These are phyloP conservation scores for Saprolegnia diclina DNA, from an alignment of 352 stramenopile species.

Conservation along the genomic window DNA sequence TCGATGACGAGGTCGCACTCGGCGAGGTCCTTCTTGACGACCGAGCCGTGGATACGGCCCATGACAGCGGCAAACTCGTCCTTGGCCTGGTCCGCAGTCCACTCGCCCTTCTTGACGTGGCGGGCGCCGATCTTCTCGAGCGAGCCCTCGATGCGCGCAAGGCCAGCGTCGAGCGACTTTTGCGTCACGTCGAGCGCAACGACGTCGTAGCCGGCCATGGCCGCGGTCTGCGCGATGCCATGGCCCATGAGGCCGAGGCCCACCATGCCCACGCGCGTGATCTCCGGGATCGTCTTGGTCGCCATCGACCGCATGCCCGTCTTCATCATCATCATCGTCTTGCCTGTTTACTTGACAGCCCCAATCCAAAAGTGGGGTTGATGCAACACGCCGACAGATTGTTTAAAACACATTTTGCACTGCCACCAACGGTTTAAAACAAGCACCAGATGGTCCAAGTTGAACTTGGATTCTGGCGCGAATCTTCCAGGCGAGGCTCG, in stretches of 20 bases:
- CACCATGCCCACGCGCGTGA: constrained; percentile 90
- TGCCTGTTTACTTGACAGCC: constrained; percentile 1
- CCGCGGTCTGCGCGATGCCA: constrained; percentile 93
- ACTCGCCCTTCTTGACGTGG: constrained; percentile 84
- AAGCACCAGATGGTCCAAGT: neutral
- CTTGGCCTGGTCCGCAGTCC: constrained; percentile 75
- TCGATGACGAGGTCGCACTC: constrained; percentile 96
- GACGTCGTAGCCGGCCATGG: constrained; percentile 77
- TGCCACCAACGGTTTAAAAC: neutral
- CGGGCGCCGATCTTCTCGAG: constrained; percentile 84
- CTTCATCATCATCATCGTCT: neutral
- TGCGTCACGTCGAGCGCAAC: constrained; percentile 75
- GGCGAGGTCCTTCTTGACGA: constrained; percentile 72
- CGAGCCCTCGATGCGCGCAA: constrained; percentile 90
- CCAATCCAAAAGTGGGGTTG: constrained; percentile 11
- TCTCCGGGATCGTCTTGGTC: constrained; percentile 39
- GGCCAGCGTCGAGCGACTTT: constrained; percentile 66
- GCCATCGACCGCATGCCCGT: constrained; percentile 21
- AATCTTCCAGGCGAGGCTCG: neutral
- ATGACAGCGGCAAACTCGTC: constrained; percentile 55
- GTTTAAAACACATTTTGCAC: too few species aligned
- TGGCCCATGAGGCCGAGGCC: constrained; percentile 97
- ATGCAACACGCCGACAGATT: neutral
- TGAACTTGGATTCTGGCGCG: neutral
- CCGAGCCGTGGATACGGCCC: constrained; percentile 84